These are phyloP conservation scores for Podila verticillata DNA, from an alignment of 192 early-diverging fungal species.

Conservation along the genomic window DNA sequence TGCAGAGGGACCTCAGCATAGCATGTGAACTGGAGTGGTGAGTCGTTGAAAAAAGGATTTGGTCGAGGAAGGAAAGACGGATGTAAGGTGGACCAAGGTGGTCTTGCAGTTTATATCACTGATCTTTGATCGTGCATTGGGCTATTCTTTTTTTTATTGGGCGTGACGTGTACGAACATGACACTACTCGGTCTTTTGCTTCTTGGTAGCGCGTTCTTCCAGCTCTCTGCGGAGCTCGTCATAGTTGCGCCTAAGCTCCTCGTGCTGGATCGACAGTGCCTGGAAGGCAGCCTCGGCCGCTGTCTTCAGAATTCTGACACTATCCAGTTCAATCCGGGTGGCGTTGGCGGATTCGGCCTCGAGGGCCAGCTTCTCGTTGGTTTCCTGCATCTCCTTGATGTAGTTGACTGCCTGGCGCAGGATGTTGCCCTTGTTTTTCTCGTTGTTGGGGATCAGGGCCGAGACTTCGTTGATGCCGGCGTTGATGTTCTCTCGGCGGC, in stretches of 20 bases:
- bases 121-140: background rate
- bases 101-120: no score
- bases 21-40: no score
- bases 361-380: slow-evolving; percentile 21
- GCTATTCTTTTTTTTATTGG: background rate
- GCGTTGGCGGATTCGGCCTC: slow-evolving; percentile 4
- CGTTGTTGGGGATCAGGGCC: slow-evolving; percentile 68
- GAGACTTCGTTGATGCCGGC: slow-evolving; percentile 80
- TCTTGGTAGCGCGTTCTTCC: slow-evolving; percentile 53
- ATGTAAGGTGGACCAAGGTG: no score
- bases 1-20: no score
- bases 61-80: no score
- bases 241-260: slow-evolving; percentile 27
- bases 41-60: no score
- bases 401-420: slow-evolving; percentile 78
- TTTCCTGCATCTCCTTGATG: slow-evolving; percentile 57
- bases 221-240: slow-evolving; percentile 58
- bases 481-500: slow-evolving; percentile 87
- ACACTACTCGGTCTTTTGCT: slow-evolving; percentile 18
- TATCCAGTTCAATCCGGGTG: slow-evolving; percentile 19
- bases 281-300: slow-evolving; percentile 17
- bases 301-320: slow-evolving; percentile 16
- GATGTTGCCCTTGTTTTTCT: slow-evolving; percentile 81
- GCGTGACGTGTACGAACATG: background rate
- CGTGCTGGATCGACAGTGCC: slow-evolving; percentile 13